phyloP scores from a whole-genome alignment of 345 rosid genomes.

The Heritiera littoralis region DNA sequence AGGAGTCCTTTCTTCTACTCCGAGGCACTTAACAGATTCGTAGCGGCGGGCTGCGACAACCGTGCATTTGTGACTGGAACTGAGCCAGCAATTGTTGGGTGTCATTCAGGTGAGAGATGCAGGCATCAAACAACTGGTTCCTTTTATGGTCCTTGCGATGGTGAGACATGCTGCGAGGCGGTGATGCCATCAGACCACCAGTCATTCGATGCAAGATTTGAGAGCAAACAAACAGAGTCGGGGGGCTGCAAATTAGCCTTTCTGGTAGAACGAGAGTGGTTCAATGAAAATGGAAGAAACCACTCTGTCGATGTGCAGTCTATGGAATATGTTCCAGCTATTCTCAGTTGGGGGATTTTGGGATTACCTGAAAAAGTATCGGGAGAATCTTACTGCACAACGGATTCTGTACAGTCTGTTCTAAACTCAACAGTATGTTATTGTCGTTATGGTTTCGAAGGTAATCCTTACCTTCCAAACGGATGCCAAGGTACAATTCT shows the following conservation, averaged over 20 bases:
- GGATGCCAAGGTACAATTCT: conserved; percentile 20
- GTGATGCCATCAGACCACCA: not conserved
- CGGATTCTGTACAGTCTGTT: too few relatives aligned
- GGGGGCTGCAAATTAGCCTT: not conserved
- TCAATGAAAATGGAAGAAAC: too few relatives aligned
- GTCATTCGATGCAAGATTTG: not conserved
- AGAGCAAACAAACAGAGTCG: not conserved
- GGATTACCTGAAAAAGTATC: too few relatives aligned
- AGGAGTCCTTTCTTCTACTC: not conserved
- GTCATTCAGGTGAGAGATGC: not conserved
- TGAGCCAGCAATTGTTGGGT: not conserved
- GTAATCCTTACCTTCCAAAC: conserved; percentile 19
- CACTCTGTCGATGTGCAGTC: not conserved
- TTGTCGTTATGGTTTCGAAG: not conserved
- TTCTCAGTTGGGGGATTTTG: not conserved
- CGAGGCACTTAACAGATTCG: not conserved
- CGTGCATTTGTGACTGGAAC: not conserved
- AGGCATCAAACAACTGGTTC: not conserved
- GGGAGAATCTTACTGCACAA: too few relatives aligned
- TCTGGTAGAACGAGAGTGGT: not conserved
- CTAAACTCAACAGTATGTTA: not conserved
- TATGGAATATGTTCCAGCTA: not conserved
- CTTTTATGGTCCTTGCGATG: not conserved
- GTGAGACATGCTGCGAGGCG: not conserved
- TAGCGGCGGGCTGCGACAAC: not conserved